Conservation (phyloP, 2,329 filamentous ascomycete species). For the Trichophyton simii region DNA sequence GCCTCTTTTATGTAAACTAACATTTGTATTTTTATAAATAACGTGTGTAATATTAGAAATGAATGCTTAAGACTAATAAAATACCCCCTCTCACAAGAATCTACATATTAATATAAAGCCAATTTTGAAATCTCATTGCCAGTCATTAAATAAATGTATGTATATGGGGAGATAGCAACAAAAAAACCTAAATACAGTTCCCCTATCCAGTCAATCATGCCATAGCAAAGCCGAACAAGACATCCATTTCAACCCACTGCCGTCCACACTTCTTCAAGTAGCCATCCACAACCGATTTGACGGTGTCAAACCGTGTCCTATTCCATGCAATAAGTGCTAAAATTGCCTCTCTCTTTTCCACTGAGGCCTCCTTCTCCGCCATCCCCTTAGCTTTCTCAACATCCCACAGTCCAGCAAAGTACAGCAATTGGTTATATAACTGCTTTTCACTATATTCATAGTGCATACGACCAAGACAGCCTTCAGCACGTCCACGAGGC, state of each 20-base stretch:
- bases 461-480: slow-evolving; percentile 75
- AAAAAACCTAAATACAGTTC: too few relatives aligned
- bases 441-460: slow-evolving; percentile 82
- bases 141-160: too few relatives aligned
- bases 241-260: slow-evolving; percentile 91
- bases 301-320: slow-evolving; percentile 59
- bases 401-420: slow-evolving; percentile 75
- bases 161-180: too few relatives aligned
- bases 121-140: too few relatives aligned
- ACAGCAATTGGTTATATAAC: slow-evolving; percentile 89
- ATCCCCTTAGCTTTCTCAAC: slow-evolving; percentile 61
- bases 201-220: too few relatives aligned
- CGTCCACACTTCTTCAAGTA: slow-evolving; percentile 83
- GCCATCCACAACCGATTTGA: slow-evolving; percentile 64
- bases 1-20: too few relatives aligned
- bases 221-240: slow-evolving; percentile 55
- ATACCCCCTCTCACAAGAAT: too few relatives aligned
- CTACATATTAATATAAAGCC: background rate
- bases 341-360: slow-evolving; percentile 52
- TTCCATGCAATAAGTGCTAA: slow-evolving; percentile 69
- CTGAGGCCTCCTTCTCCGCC: slow-evolving; percentile 38
- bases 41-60: too few relatives aligned
- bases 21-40: too few relatives aligned
- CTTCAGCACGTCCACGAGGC: slow-evolving; percentile 68
- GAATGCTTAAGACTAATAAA: too few relatives aligned